phyloP scores from a whole-genome alignment of 2,329 filamentous ascomycete genomes.

The Sphaerulina musiva region DNA sequence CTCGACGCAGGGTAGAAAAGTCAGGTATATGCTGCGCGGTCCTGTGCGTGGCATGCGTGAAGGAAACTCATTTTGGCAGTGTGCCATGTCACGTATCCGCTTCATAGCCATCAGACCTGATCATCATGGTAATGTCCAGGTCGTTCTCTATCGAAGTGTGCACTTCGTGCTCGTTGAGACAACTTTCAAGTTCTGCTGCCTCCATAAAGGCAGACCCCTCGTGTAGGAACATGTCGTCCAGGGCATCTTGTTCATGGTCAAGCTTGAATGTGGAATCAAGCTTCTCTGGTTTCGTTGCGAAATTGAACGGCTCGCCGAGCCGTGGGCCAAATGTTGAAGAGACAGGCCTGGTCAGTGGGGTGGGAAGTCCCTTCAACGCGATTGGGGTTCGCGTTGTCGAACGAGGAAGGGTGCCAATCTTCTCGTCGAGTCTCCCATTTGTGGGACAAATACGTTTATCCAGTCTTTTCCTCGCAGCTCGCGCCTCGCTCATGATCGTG shows the following conservation, averaged over 20 bases:
- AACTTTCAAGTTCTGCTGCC: conserved; percentile 7
- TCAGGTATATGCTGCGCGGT: not conserved
- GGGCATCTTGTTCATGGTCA: not conserved
- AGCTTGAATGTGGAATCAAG: conserved; percentile 9
- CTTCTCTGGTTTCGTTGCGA: conserved; percentile 3
- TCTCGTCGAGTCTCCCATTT: conserved; percentile 1
- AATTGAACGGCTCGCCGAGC: conserved; percentile 9
- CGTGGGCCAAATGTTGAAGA: conserved; percentile 10
- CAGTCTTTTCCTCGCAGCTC: conserved; percentile 14
- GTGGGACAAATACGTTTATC: conserved; percentile 9
- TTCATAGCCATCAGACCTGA: conserved; percentile 7
- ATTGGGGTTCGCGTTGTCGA: conserved; percentile 5
- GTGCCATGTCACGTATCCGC: not conserved
- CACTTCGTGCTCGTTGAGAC: conserved; percentile 9
- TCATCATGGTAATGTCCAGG: conserved; percentile 8
- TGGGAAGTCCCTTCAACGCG: conserved; percentile 9
- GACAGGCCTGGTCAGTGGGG: conserved; percentile 10
- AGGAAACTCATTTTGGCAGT: not conserved
- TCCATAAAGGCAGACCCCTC: conserved; percentile 5
- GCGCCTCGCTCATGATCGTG: conserved; percentile 11
- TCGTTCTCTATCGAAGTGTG: conserved; percentile 8
- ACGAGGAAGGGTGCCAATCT: conserved; percentile 1
- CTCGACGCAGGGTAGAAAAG: not conserved
- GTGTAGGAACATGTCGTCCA: conserved; percentile 3
- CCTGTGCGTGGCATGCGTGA: not conserved